These are phyloP conservation scores for Coemansia sp. DNA, from an alignment of 192 early-diverging fungal species.

Conservation along the genomic window DNA sequence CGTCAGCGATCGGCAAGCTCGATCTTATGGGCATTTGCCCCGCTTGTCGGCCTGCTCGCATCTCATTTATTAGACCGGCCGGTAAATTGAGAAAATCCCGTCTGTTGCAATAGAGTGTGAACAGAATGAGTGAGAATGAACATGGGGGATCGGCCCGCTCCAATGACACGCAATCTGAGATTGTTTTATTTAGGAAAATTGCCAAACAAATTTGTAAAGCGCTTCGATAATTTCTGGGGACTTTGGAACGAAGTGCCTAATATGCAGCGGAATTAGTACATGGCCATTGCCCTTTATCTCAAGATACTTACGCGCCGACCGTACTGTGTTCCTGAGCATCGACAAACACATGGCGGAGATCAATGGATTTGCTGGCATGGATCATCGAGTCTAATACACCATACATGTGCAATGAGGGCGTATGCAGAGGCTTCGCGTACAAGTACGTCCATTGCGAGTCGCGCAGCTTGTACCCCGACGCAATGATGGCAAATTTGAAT, in stretches of 20 bases:
- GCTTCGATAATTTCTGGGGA: conserved; percentile 19
- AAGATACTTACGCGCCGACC: conserved; percentile 35
- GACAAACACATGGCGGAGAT: conserved; percentile 21
- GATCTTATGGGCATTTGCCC: neutral
- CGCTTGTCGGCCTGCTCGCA: too few relatives aligned
- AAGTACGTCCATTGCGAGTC: conserved; percentile 31
- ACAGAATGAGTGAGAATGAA: conserved; percentile 1
- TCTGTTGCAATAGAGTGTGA: neutral
- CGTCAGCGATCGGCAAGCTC: conserved; percentile 6
- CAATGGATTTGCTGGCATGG: conserved; percentile 30
- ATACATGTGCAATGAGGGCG: conserved; percentile 44
- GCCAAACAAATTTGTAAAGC: conserved; percentile 25
- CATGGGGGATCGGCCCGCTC: neutral
- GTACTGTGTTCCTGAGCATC: conserved; percentile 19
- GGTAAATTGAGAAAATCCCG: conserved; percentile 8
- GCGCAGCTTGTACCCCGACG: conserved; percentile 43
- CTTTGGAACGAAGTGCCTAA: conserved; percentile 49
- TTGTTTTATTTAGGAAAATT: conserved; percentile 12
- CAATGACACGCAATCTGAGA: neutral
- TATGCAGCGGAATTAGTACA: neutral
- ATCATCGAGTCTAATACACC: conserved; percentile 48
- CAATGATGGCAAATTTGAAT: conserved; percentile 37
- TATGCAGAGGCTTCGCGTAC: conserved; percentile 26
- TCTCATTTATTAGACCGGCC: conserved; percentile 10
- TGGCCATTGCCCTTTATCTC: neutral